Conservation (phyloP, 1,284 basidiomycete species). For the Chalciporus sp. region DNA sequence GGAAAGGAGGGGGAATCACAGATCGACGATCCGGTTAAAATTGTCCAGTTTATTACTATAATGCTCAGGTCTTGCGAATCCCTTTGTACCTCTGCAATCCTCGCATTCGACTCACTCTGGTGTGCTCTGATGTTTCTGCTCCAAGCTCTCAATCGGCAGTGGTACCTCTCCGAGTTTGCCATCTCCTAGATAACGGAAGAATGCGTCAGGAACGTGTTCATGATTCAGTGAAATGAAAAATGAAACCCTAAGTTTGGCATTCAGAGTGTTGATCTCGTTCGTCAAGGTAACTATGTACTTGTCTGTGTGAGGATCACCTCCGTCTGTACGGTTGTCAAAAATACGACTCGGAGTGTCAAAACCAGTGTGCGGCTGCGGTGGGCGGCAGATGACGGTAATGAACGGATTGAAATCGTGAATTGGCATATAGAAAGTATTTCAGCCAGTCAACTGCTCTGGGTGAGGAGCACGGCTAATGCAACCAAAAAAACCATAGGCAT, state of each 20-base stretch:
- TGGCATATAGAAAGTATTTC: too few species aligned
- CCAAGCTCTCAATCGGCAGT: conserved; percentile 68
- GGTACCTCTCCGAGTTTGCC: conserved; percentile 61
- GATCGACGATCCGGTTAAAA: conserved; percentile 64
- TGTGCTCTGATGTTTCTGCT: conserved; percentile 58
- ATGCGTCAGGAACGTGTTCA: not conserved
- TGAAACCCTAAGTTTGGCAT: conserved; percentile 47
- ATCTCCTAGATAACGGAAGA: conserved; percentile 51
- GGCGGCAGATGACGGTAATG: not conserved
- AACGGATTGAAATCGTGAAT: too few species aligned
- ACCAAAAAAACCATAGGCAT: too few species aligned
- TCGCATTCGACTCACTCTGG: conserved; percentile 55
- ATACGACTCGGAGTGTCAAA: not conserved
- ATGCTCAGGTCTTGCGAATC: conserved; percentile 67
- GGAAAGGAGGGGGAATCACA: conserved; percentile 47
- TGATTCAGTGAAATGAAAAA: not conserved
- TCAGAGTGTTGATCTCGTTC: conserved; percentile 52
- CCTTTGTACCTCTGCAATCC: conserved; percentile 54
- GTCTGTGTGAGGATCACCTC: conserved; percentile 72
- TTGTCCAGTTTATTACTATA: conserved; percentile 64
- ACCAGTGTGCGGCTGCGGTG: not conserved
- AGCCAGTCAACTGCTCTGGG: too few species aligned
- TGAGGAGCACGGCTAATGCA: too few species aligned
- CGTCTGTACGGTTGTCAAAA: conserved; percentile 60
- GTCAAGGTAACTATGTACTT: conserved; percentile 63